Conservation (phyloP, 768 basidiomycete species). For the Phylloporus arenicola region DNA sequence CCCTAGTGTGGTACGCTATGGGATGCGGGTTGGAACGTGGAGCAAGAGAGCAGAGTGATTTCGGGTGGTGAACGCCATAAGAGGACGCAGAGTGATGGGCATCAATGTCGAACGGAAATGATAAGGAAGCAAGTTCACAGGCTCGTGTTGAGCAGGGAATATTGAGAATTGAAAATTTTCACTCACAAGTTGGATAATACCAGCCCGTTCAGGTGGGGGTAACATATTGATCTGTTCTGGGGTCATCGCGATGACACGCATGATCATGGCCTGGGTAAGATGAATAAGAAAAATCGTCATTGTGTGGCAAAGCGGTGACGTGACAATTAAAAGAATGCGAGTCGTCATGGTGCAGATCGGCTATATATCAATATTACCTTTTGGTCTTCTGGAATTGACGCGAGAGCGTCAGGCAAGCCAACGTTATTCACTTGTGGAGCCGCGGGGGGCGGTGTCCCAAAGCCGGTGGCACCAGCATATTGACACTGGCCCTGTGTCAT, state of each 20-base stretch:
- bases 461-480: constrained; percentile 15
- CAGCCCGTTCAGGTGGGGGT: constrained; percentile 67
- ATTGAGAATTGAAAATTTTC: not conserved
- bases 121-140: constrained; percentile 4
- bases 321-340: not conserved
- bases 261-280: constrained; percentile 56
- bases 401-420: constrained; percentile 47
- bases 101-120: constrained; percentile 26
- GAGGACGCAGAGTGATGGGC: constrained; percentile 15
- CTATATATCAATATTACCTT: constrained; percentile 40
- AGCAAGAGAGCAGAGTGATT: constrained; percentile 9
- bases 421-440: constrained; percentile 17
- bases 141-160: constrained; percentile 10
- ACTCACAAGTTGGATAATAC: constrained; percentile 79
- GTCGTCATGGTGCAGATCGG: constrained; percentile 3
- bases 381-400: constrained; percentile 62
- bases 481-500: constrained; percentile 15
- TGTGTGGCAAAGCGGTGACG: not conserved
- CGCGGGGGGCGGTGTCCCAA: constrained; percentile 19
- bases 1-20: constrained; percentile 29
- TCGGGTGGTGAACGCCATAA: constrained; percentile 3
- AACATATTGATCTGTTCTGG: constrained; percentile 76
- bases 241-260: constrained; percentile 77
- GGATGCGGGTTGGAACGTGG: constrained; percentile 5
- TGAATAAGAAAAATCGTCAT: constrained; percentile 10